Evolutionary conservation across 2,329 filamentous ascomycete species (phyloP).

Genomic region (Aspergillus ochraceus): DNA sequence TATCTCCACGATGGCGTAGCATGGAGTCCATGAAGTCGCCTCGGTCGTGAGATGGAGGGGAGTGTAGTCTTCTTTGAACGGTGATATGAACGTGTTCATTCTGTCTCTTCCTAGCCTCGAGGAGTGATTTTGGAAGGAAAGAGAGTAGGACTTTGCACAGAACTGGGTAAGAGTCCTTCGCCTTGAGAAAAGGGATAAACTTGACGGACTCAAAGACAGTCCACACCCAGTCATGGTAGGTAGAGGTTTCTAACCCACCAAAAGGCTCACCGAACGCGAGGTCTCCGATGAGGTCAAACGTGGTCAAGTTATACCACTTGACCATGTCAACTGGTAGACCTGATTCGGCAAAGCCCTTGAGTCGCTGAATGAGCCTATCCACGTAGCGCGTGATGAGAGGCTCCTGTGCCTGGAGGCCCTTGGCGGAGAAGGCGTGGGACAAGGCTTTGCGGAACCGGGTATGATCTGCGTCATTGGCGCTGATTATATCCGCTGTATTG

Average conservation of each 20-base stretch:
- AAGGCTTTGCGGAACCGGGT: conserved; percentile 29
- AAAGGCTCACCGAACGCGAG: conserved; percentile 27
- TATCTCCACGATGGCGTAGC: conserved; percentile 12
- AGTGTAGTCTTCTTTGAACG: conserved; percentile 5
- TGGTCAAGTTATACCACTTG: conserved; percentile 26
- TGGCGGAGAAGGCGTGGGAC: conserved; percentile 42
- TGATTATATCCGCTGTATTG: conserved; percentile 11
- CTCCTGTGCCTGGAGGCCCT: conserved; percentile 39
- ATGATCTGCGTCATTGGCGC: conserved; percentile 22
- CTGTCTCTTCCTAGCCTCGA: conserved; percentile 2
- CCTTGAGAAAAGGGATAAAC: not conserved
- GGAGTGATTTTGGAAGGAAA: not conserved
- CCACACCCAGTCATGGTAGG: conserved; percentile 24
- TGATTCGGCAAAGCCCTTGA: conserved; percentile 15
- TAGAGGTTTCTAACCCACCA: conserved; percentile 19
- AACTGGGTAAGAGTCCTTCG: conserved; percentile 6
- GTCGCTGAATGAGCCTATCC: conserved; percentile 26
- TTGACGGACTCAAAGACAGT: conserved; percentile 17
- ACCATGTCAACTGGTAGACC: conserved; percentile 18
- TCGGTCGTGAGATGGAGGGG: not conserved
- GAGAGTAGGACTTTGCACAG: not conserved
- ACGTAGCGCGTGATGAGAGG: conserved; percentile 31
- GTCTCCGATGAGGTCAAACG: conserved; percentile 29
- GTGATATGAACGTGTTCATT: not conserved
- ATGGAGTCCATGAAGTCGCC: conserved; percentile 20